Evolutionary conservation across 2,329 filamentous ascomycete species (phyloP).

Genomic region (Bisporella sp.): DNA sequence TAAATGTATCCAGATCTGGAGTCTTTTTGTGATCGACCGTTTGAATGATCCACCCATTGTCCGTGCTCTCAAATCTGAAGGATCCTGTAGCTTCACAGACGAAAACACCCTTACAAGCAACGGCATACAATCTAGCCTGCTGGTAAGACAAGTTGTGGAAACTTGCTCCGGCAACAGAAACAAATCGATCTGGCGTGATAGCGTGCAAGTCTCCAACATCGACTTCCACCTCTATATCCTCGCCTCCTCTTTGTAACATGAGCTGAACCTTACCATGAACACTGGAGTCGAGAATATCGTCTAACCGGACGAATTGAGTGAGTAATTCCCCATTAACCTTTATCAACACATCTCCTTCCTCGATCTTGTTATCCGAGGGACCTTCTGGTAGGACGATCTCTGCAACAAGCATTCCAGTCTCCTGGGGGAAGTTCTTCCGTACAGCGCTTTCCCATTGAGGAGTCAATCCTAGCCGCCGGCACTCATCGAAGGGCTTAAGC

Average conservation of each 20-base stretch:
- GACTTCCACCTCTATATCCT: conserved; percentile 75
- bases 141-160: conserved; percentile 98
- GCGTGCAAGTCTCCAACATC: conserved; percentile 82
- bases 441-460: conserved; percentile 82
- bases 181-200: conserved; percentile 93
- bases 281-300: conserved; percentile 84
- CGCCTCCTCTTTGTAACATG: conserved; percentile 79
- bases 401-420: conserved; percentile 94
- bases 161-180: conserved; percentile 85
- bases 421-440: conserved; percentile 76
- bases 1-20: conserved; percentile 79
- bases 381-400: conserved; percentile 92
- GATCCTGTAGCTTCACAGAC: conserved; percentile 93
- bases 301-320: conserved; percentile 85
- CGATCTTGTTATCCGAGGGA: conserved; percentile 77
- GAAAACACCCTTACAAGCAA: conserved; percentile 86
- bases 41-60: conserved; percentile 91
- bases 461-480: conserved; percentile 77
- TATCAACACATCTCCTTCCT: conserved; percentile 89
- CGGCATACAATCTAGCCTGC: conserved; percentile 90
- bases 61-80: conserved; percentile 85
- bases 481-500: conserved; percentile 96
- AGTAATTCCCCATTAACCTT: conserved; percentile 91
- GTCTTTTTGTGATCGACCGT: conserved; percentile 89
- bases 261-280: conserved; percentile 75